Evolutionary conservation across 176 grass and related monocot species (phyloP).

Genomic region (Echinochloa phyllopogon): DNA sequence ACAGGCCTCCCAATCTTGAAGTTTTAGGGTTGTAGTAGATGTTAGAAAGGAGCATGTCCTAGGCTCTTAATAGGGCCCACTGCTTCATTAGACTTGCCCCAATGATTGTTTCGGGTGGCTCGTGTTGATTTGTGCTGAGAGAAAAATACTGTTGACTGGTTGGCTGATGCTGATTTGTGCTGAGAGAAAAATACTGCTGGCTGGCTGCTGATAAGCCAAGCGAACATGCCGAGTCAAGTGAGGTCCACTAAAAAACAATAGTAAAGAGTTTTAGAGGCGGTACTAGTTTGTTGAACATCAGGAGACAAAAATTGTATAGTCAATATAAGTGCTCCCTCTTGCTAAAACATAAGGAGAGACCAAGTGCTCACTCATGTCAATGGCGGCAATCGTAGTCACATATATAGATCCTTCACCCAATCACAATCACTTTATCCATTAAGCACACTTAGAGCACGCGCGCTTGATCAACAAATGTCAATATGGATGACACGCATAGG

Average conservation of each 20-base stretch:
- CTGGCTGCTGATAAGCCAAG: too few relatives aligned
- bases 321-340: background rate
- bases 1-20: too few relatives aligned
- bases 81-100: background rate
- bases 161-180: too few relatives aligned
- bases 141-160: too few relatives aligned
- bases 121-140: too few relatives aligned
- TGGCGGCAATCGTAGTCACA: background rate
- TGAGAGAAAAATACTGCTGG: too few relatives aligned
- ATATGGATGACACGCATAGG: background rate
- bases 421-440: background rate
- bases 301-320: background rate
- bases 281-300: too few relatives aligned
- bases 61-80: background rate
- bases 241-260: background rate
- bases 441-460: conserved; percentile 3
- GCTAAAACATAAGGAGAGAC: background rate
- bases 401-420: background rate
- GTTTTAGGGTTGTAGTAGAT: too few relatives aligned
- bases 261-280: background rate
- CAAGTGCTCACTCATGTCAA: background rate
- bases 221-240: too few relatives aligned
- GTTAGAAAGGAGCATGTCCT: too few relatives aligned
- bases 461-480: conserved; percentile 1
- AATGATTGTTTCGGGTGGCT: too few relatives aligned